A percentile compares a stretch with the other conserved stretches of the same genome.
These are phyloP conservation scores for Aleurites moluccanus DNA, from an alignment of 441 rosid species.

Conservation along the genomic window DNA sequence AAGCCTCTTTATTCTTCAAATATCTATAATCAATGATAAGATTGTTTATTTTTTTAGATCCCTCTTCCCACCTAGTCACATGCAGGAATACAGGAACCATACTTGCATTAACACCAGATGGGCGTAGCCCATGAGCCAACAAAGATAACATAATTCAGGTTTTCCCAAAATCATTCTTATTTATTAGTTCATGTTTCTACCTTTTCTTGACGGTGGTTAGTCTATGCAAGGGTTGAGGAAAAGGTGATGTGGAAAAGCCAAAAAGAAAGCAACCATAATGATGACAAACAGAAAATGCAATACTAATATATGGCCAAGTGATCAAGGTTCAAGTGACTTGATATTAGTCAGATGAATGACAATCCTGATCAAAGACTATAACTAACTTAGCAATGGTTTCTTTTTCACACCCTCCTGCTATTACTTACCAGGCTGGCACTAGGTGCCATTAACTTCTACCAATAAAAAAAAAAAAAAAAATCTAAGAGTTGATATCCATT, in stretches of 20 bases:
- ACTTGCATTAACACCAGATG: neutral
- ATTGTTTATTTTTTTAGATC: neutral
- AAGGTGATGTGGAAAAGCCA: neutral
- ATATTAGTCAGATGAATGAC: slow-evolving; percentile 1
- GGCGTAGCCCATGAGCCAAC: neutral
- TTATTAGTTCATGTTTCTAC: neutral
- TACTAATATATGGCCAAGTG: neutral
- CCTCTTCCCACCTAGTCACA: neutral
- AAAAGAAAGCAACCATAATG: neutral
- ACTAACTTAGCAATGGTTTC: neutral
- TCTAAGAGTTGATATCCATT: neutral
- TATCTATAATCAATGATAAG: neutral
- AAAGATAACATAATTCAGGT: neutral
- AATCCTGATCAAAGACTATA: neutral
- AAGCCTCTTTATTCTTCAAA: neutral
- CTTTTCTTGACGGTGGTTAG: neutral
- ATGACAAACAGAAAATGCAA: neutral
- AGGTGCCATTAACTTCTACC: neutral
- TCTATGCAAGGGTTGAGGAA: neutral
- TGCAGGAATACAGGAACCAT: neutral
- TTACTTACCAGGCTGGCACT: neutral
- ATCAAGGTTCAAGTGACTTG: neutral
- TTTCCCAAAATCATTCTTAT: neutral
- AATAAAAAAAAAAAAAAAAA: neutral
- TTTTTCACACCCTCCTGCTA: neutral